Conservation (phyloP, 441 rosid species). For the Bocquillonia castaneifolia region DNA sequence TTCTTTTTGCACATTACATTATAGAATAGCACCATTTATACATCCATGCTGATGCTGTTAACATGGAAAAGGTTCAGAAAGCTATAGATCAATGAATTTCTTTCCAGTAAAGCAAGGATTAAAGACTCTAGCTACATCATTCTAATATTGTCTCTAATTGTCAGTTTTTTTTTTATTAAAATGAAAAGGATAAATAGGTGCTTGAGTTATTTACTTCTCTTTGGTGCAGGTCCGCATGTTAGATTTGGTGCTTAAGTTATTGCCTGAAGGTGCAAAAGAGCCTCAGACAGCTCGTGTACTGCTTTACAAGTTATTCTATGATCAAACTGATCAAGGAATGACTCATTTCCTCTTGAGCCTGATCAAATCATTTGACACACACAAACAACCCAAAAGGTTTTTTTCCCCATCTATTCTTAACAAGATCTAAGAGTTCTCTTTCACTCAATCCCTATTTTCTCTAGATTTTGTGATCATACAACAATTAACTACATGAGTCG, state of each 20-base stretch:
- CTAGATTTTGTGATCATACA: not conserved
- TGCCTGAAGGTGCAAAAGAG: constrained; percentile 80
- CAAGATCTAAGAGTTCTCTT: not conserved
- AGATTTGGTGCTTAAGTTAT: constrained; percentile 65
- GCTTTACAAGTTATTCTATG: constrained; percentile 94
- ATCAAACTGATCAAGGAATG: constrained; percentile 96
- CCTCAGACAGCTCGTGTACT: constrained; percentile 86
- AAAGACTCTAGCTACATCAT: not conserved
- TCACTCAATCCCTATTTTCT: not conserved
- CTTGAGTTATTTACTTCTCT: constrained; percentile 5
- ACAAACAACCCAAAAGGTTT: constrained; percentile 88
- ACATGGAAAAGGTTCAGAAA: not conserved
- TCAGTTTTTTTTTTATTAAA: not conserved
- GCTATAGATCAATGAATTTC: not conserved
- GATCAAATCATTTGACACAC: constrained; percentile 71
- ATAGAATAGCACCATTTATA: not conserved
- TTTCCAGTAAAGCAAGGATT: not conserved
- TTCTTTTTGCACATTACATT: not conserved
- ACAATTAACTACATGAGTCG: not conserved
- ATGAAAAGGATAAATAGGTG: not conserved
- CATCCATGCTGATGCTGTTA: not conserved
- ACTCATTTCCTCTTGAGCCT: constrained; percentile 80
- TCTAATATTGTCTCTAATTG: not conserved
- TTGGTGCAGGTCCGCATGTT: constrained; percentile 64
- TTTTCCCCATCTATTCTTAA: not conserved